These are phyloP conservation scores for Narthecium ossifragum DNA, from an alignment of 106 monocot genomes.

Conservation along the genomic window DNA sequence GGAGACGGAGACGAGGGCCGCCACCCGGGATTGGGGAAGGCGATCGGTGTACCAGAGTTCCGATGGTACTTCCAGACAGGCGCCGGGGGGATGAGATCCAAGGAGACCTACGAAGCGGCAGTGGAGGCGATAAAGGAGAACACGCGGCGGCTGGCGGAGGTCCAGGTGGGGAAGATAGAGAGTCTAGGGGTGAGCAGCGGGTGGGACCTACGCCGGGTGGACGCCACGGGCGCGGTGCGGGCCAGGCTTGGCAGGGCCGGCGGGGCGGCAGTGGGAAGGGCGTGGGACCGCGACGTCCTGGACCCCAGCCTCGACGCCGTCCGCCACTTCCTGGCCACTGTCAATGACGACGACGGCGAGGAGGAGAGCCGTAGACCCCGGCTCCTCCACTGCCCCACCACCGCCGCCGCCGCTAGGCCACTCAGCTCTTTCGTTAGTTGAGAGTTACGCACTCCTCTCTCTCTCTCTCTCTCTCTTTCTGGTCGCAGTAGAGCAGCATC, in stretches of 20 bases:
- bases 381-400: background rate
- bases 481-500: background rate
- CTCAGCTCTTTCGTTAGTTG: background rate
- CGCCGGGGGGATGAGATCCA: background rate
- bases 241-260: conserved; percentile 30
- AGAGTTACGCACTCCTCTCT: background rate
- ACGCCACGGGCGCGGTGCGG: conserved; percentile 46
- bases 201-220: conserved; percentile 49
- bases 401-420: background rate
- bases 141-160: conserved; percentile 74
- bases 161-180: conserved; percentile 71
- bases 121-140: conserved; percentile 61
- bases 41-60: conserved; percentile 88
- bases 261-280: conserved; percentile 5
- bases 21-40: conserved; percentile 53
- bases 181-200: conserved; percentile 41
- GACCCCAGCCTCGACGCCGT: conserved; percentile 29
- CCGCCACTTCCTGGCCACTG: conserved; percentile 2
- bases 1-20: conserved; percentile 8
- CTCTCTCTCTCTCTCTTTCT: background rate
- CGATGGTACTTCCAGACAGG: conserved; percentile 30
- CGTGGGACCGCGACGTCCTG: conserved; percentile 56
- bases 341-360: background rate
- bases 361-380: background rate
- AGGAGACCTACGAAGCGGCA: conserved; percentile 24